These are phyloP conservation scores for Gynandropsis gynandra DNA, from an alignment of 345 rosid species.

Conservation along the genomic window DNA sequence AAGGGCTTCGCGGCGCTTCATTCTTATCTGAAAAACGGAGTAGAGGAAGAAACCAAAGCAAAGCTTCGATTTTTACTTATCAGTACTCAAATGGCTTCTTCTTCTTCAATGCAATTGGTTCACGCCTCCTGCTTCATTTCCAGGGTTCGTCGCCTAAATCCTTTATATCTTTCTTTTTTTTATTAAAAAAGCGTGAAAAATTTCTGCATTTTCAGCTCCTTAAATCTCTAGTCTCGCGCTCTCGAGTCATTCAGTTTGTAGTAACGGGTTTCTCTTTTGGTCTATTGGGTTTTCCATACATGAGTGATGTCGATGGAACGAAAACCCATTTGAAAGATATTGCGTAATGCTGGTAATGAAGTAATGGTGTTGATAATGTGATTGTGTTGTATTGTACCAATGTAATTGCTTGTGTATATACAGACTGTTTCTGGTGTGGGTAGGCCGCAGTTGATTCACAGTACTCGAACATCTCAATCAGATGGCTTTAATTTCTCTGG, in stretches of 20 bases:
- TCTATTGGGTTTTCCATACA: neutral
- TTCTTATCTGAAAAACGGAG: slow-evolving; percentile 16
- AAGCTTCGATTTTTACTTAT: slow-evolving; percentile 2
- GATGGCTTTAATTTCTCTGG: slow-evolving; percentile 28
- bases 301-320: neutral
- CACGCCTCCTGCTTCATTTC: slow-evolving; percentile 33
- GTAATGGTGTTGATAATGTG: neutral
- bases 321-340: neutral
- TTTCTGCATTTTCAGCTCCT: neutral
- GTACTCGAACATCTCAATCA: slow-evolving; percentile 19
- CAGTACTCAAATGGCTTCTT: slow-evolving; percentile 50
- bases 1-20: no score
- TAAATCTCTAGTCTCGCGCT: neutral
- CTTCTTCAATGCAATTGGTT: slow-evolving; percentile 42
- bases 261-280: neutral
- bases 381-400: neutral
- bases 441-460: slow-evolving; percentile 25
- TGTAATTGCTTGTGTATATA: slow-evolving; percentile 21
- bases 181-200: no score
- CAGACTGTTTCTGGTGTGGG: slow-evolving; percentile 23
- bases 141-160: slow-evolving; percentile 32
- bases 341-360: neutral
- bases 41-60: slow-evolving; percentile 1
- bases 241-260: no score
- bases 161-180: neutral